phyloP scores from a whole-genome alignment of 2,329 filamentous ascomycete genomes.

The Colletotrichum australisinense region DNA sequence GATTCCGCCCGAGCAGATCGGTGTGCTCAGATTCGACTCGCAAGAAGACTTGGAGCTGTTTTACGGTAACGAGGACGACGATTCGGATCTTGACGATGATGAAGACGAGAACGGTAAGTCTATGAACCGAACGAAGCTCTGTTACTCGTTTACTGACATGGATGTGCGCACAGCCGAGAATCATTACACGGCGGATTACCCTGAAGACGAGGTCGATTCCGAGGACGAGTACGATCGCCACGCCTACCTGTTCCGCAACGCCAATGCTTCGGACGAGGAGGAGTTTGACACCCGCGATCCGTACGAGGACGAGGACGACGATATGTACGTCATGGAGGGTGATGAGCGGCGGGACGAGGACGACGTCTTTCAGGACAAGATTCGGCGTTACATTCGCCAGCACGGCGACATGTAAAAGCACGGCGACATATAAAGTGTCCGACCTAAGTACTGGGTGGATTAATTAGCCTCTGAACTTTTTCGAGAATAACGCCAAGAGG shows the following conservation, averaged over 20 bases:
- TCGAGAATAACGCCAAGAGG: too few species aligned
- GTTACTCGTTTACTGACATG: not conserved
- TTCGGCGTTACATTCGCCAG: constrained; percentile 39
- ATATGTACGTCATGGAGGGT: constrained; percentile 49
- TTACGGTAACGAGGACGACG: constrained; percentile 68
- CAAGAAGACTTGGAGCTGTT: constrained; percentile 71
- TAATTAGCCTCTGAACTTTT: too few species aligned
- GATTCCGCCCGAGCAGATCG: constrained; percentile 62
- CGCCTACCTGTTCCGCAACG: constrained; percentile 65
- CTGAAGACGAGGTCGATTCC: constrained; percentile 80
- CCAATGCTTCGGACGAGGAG: constrained; percentile 66
- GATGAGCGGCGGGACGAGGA: constrained; percentile 47
- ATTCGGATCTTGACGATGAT: constrained; percentile 73
- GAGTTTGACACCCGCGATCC: constrained; percentile 59
- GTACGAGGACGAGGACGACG: constrained; percentile 50
- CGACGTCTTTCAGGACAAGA: constrained; percentile 39
- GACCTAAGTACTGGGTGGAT: too few species aligned
- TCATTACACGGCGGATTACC: constrained; percentile 83
- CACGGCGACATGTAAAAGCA: constrained; percentile 19
- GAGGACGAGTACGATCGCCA: constrained; percentile 67
- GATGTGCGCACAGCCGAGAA: constrained; percentile 70
- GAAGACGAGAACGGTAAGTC: constrained; percentile 73
- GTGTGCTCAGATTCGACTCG: constrained; percentile 66
- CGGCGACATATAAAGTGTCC: too few species aligned
- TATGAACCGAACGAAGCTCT: too few species aligned